Percentiles rank a stretch among this genome's conserved stretches.
phyloP scores from a whole-genome alignment of 768 basidiomycete genomes.

The Hypsizygus marmoreus region DNA sequence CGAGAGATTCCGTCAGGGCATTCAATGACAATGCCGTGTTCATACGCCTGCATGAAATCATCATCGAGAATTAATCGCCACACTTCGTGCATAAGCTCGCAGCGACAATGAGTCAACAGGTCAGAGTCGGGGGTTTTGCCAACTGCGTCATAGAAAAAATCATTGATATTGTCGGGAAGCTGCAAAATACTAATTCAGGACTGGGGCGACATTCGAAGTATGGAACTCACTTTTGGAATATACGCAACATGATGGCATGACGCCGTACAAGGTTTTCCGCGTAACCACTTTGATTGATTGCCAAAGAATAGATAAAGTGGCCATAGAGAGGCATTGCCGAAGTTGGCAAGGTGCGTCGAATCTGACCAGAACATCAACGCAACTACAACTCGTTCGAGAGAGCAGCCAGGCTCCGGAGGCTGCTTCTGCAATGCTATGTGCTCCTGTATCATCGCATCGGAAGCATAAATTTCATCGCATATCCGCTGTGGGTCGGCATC shows the following conservation, averaged over 20 bases:
- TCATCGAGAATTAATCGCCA: conserved; percentile 28
- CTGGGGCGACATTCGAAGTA: background rate
- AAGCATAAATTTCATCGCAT: conserved; percentile 25
- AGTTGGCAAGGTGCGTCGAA: conserved; percentile 33
- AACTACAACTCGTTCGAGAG: conserved; percentile 21
- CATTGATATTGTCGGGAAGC: conserved; percentile 27
- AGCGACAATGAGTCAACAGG: conserved; percentile 31
- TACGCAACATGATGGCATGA: conserved; percentile 38
- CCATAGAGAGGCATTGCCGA: conserved; percentile 41
- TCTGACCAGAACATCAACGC: conserved; percentile 35
- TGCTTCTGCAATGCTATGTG: conserved; percentile 19
- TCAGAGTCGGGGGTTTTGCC: conserved; percentile 10
- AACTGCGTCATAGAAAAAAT: conserved; percentile 12
- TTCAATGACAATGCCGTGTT: conserved; percentile 29
- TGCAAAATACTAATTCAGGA: conserved; percentile 8
- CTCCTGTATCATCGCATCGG: conserved; percentile 22
- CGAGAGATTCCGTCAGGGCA: conserved; percentile 32
- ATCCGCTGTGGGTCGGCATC: conserved; percentile 17
- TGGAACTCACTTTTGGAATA: conserved; percentile 41
- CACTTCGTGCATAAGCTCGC: conserved; percentile 34
- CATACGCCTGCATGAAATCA: conserved; percentile 27
- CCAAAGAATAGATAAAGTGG: conserved; percentile 43
- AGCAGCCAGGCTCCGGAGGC: conserved; percentile 18
- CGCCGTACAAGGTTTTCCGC: conserved; percentile 24
- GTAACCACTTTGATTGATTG: conserved; percentile 41